Conservation (phyloP, 2,329 filamentous ascomycete genomes). For the Capronia coronata region DNA sequence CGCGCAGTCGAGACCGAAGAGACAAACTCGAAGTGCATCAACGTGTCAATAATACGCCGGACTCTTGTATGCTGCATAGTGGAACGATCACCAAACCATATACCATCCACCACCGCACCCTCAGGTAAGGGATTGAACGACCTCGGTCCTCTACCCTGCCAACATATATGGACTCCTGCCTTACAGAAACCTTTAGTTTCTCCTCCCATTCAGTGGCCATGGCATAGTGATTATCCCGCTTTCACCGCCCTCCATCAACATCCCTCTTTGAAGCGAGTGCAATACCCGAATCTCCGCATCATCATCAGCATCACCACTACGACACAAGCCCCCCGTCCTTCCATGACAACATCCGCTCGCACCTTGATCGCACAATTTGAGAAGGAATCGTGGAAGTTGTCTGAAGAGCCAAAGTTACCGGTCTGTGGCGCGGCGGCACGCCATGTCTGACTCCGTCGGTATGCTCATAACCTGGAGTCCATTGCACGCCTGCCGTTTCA, state of each 20-base stretch:
- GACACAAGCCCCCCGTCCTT: slow-evolving; percentile 10
- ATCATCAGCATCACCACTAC: slow-evolving; percentile 9
- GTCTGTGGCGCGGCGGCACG: slow-evolving; percentile 4
- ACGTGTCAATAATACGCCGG: too few relatives aligned
- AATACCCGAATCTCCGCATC: slow-evolving; percentile 11
- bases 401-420: not conserved
- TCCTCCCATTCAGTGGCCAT: too few relatives aligned
- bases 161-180: too few relatives aligned
- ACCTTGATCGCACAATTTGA: slow-evolving; percentile 6
- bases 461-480: slow-evolving; percentile 24
- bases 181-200: too few relatives aligned
- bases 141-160: too few relatives aligned
- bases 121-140: too few relatives aligned
- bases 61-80: too few relatives aligned
- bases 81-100: not conserved
- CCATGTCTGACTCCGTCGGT: slow-evolving; percentile 41
- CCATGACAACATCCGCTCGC: slow-evolving; percentile 9
- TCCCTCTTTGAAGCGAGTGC: slow-evolving; percentile 4
- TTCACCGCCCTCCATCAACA: not conserved
- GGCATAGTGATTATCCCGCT: too few relatives aligned
- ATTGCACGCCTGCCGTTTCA: not conserved
- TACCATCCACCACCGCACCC: not conserved
- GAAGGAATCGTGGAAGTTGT: not conserved
- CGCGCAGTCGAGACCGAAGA: not conserved
- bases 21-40: too few relatives aligned